phyloP scores from a whole-genome alignment of 495 filamentous ascomycete genomes.

The Amphirosellinia nigrospora region DNA sequence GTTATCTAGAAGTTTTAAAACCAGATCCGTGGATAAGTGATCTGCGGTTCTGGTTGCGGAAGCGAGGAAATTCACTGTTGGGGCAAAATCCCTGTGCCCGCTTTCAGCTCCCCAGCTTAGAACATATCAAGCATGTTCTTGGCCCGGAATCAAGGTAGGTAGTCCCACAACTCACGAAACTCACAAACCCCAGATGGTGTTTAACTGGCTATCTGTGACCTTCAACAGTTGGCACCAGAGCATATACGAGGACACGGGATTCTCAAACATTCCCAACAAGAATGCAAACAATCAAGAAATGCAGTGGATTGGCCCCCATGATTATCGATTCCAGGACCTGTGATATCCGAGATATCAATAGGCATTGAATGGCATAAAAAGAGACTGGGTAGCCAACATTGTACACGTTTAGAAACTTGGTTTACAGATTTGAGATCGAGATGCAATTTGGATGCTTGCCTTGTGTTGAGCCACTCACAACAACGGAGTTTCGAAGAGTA shows the following conservation, averaged over 20 bases:
- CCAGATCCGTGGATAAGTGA: slow-evolving; percentile 19
- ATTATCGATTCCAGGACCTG: not conserved
- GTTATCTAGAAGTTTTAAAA: slow-evolving; percentile 6
- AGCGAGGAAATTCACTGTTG: slow-evolving; percentile 13
- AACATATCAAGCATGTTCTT: not conserved
- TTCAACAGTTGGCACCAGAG: slow-evolving; percentile 5
- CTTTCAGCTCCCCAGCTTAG: slow-evolving; percentile 18
- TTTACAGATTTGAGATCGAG: not conserved
- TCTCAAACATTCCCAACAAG: not conserved
- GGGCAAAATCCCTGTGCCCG: slow-evolving; percentile 3
- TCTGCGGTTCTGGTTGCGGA: slow-evolving; percentile 6
- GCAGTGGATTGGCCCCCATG: not conserved
- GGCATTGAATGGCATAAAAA: not conserved
- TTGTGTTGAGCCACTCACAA: not conserved
- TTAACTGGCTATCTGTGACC: slow-evolving; percentile 8
- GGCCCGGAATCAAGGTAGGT: not conserved
- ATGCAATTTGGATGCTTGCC: not conserved
- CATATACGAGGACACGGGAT: not conserved
- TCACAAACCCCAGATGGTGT: not conserved
- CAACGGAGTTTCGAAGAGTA: not conserved
- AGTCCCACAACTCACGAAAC: slow-evolving; percentile 5
- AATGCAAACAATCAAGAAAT: not conserved
- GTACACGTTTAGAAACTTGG: not conserved
- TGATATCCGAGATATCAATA: slow-evolving; percentile 8
- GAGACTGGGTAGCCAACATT: not conserved